Evolutionary conservation across 495 filamentous ascomycete species (phyloP), one percentile per base, ranked within the genome.

Genomic region (Penicillium tannophilum): DNA sequence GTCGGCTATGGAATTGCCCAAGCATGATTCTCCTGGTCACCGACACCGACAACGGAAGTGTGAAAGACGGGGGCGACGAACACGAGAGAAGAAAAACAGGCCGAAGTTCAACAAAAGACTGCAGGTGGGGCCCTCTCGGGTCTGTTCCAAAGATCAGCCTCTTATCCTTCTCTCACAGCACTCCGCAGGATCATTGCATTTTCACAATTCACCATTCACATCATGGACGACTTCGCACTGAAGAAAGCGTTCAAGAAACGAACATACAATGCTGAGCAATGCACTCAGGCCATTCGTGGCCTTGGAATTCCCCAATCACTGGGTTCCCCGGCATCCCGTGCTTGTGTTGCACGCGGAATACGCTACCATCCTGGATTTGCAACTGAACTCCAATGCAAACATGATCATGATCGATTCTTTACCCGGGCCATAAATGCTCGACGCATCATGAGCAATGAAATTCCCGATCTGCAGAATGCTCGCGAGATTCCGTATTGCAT

Each of bases 401-500:
- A 30, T 50, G 33, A 28, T 36, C 49, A 20, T 0, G 30, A 19
- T 39, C 49, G n/a, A 35, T 19, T 20, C n/a, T 52, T 39, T 52
- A 20, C 49, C 30, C 49, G 53, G 6, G 53, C 53, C n/a, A 11
- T 36, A 19, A 55, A 55, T 35, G 53, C 53, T 7, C 53, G 53
- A 16, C 24, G 26, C 14, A 55, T 55, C 23, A 55, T 55, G 53
- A 55, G 53, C 42, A 31, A 55, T 46, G 14, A 23, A 8, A 45
- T 55, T 44, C 53, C 53, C 12, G 42, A 55, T 33, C 11, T 33
- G 16, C 8, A 55, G 17, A 17, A 47, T 33, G 16, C 53, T n/a
- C 16, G 10, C 14, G 33, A 31, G 28, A 19, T 35, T 31, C 56
- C 56, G 6, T 59, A 59, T 35, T 59, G 56, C 14, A 69, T 75